Evolutionary conservation across 2,329 filamentous ascomycete genomes (phyloP).

Genomic region (Sporothrix pseudoabietina): DNA sequence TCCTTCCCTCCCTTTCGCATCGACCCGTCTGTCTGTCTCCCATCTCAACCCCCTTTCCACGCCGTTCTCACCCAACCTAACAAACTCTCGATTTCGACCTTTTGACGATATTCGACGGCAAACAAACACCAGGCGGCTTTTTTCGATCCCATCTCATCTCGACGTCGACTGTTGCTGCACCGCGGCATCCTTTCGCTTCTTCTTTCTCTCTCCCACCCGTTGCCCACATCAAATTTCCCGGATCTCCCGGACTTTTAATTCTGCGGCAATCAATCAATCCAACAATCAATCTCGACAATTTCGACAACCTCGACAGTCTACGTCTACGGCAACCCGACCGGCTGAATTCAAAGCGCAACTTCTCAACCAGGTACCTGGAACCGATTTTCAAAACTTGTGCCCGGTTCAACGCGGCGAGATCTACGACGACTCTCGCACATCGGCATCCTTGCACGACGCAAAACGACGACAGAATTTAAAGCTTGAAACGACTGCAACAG

Average conservation of each 20-base stretch:
- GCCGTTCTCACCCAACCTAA: not conserved
- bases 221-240: not conserved
- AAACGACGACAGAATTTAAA: not conserved
- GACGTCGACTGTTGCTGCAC: not conserved
- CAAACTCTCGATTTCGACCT: not conserved
- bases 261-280: not conserved
- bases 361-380: constrained; percentile 6
- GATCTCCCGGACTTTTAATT: constrained; percentile 4
- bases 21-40: not conserved
- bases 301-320: not conserved
- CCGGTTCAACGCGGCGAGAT: not conserved
- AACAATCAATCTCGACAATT: not conserved
- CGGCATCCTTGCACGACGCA: not conserved
- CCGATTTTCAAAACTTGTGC: not conserved
- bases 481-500: not conserved
- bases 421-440: not conserved
- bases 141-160: not conserved
- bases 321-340: not conserved
- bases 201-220: not conserved
- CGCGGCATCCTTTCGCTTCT: constrained; percentile 8
- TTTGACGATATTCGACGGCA: not conserved
- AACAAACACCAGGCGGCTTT: not conserved
- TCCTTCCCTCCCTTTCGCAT: not conserved
- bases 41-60: not conserved
- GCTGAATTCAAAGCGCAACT: not conserved